Percentiles rank a stretch among this genome's conserved stretches.
phyloP scores from a whole-genome alignment of 768 basidiomycete genomes.

The Pulveroboletus sp. region DNA sequence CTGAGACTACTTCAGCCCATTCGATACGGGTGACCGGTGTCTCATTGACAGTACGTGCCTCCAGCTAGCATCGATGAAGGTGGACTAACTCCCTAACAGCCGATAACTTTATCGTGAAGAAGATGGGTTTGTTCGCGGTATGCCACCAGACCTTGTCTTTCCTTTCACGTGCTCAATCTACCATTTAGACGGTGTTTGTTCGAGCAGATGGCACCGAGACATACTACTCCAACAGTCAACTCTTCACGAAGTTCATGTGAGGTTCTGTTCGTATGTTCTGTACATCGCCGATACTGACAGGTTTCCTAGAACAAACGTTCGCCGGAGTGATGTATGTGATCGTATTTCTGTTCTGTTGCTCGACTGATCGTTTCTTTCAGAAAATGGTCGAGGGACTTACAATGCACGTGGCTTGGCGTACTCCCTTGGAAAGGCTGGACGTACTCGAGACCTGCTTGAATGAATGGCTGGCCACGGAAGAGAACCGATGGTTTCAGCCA shows the following conservation, averaged over 20 bases:
- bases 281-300: not conserved
- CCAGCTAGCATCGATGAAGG: not conserved
- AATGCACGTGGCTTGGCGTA: slow-evolving; percentile 74
- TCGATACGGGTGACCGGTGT: slow-evolving; percentile 79
- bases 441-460: slow-evolving; percentile 63
- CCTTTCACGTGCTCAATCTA: not conserved
- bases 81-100: slow-evolving; percentile 33
- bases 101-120: slow-evolving; percentile 73
- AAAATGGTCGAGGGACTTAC: slow-evolving; percentile 66
- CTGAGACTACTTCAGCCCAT: slow-evolving; percentile 46
- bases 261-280: slow-evolving; percentile 18
- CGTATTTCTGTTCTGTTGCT: not conserved
- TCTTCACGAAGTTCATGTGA: slow-evolving; percentile 72
- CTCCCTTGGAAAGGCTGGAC: slow-evolving; percentile 68
- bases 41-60: slow-evolving; percentile 55
- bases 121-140: slow-evolving; percentile 75
- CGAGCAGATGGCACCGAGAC: slow-evolving; percentile 74
- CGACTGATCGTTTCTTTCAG: slow-evolving; percentile 29
- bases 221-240: slow-evolving; percentile 77
- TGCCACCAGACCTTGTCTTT: slow-evolving; percentile 11
- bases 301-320: slow-evolving; percentile 56
- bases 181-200: slow-evolving; percentile 57
- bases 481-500: slow-evolving; percentile 76
- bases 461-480: slow-evolving; percentile 73
- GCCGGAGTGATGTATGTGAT: slow-evolving; percentile 58